Percentiles rank a stretch among this genome's conserved stretches.
These are phyloP conservation scores for Fusarium paranaense DNA, from an alignment of 2,329 filamentous ascomycete species.

Conservation along the genomic window DNA sequence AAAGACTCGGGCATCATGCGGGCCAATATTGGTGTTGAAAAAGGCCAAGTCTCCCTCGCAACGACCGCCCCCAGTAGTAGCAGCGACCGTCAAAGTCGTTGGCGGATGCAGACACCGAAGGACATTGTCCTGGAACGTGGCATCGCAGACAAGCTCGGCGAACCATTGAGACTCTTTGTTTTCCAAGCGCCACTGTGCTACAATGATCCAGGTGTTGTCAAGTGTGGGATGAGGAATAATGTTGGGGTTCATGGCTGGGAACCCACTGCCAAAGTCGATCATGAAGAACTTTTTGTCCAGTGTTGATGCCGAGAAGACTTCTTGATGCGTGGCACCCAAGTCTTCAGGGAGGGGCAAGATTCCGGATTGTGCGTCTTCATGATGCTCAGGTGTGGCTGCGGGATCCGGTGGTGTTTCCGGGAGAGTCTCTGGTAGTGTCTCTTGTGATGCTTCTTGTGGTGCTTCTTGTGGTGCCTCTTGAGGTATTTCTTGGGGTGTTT, in stretches of 20 bases:
- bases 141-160: conserved; percentile 62
- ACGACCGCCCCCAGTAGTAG: conserved; percentile 56
- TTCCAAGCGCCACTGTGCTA: conserved; percentile 57
- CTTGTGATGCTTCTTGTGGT: not conserved
- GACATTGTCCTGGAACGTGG: conserved; percentile 56
- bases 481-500: not conserved
- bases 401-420: not conserved
- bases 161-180: conserved; percentile 47
- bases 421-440: not conserved
- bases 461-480: not conserved
- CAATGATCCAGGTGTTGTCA: conserved; percentile 61
- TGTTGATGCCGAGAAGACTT: conserved; percentile 61
- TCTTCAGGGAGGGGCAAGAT: conserved; percentile 7
- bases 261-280: conserved; percentile 58
- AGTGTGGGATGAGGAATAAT: conserved; percentile 66
- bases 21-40: conserved; percentile 60
- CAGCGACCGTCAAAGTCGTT: conserved; percentile 57
- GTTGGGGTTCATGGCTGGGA: conserved; percentile 64
- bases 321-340: conserved; percentile 42
- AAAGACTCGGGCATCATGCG: conserved; percentile 70
- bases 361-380: not conserved
- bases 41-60: conserved; percentile 58
- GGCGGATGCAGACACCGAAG: conserved; percentile 58
- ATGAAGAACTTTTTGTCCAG: conserved; percentile 59
- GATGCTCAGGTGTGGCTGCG: not conserved